These are phyloP conservation scores for Otatea glauca DNA, from an alignment of 176 grass and related monocot genomes.

Conservation along the genomic window DNA sequence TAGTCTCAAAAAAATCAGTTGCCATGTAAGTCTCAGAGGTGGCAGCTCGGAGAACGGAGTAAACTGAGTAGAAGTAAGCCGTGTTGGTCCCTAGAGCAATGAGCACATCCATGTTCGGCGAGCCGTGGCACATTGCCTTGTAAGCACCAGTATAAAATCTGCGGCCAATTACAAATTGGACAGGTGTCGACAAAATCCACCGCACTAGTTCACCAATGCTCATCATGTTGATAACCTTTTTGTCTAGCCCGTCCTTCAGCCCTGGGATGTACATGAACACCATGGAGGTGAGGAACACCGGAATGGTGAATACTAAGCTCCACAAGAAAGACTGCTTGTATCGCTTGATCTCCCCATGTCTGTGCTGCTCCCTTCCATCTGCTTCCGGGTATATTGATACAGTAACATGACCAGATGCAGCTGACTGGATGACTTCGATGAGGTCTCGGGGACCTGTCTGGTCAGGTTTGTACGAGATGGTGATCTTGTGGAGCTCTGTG, in stretches of 20 bases:
- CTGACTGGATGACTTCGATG: conserved; percentile 80
- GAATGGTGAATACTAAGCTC: conserved; percentile 90
- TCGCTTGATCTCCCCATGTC: conserved; percentile 73
- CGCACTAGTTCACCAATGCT: conserved; percentile 75
- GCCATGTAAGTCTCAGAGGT: conserved; percentile 63
- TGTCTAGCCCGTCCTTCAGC: conserved; percentile 64
- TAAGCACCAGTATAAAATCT: conserved; percentile 90
- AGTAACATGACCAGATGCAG: conserved; percentile 53
- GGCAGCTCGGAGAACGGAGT: conserved; percentile 78
- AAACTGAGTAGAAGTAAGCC: conserved; percentile 91
- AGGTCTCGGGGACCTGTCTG: conserved; percentile 84
- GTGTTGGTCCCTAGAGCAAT: conserved; percentile 93
- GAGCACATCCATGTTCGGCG: conserved; percentile 98
- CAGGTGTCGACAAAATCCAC: conserved; percentile 89
- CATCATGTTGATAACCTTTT: conserved; percentile 86
- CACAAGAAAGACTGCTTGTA: conserved; percentile 79
- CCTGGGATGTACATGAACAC: conserved; percentile 93
- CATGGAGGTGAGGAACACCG: conserved; percentile 94
- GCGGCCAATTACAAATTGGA: conserved; percentile 87
- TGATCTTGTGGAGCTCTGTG: conserved; percentile 64
- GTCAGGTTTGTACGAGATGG: conserved; percentile 84
- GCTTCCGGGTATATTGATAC: conserved; percentile 85
- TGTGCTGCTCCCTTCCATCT: conserved; percentile 69
- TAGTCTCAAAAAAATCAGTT: conserved; percentile 99
- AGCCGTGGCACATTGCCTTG: conserved; percentile 72